Percentiles rank a stretch among this genome's conserved stretches.
phyloP scores from a whole-genome alignment of 2,329 filamentous ascomycete genomes.

The Tolypocladium inflatum region DNA sequence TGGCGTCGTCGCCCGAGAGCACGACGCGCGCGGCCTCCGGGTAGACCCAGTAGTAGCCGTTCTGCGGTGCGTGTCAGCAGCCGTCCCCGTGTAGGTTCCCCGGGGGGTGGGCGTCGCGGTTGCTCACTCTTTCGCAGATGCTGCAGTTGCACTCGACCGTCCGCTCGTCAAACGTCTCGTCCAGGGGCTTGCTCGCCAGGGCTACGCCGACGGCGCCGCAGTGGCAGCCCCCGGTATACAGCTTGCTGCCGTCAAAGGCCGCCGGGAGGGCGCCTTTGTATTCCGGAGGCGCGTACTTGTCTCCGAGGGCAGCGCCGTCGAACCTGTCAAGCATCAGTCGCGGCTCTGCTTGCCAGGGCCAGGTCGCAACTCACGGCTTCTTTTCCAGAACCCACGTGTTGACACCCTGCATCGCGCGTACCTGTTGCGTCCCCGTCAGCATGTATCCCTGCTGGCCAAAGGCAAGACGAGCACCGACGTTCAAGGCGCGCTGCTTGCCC shows the following conservation, averaged over 20 bases:
- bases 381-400: conserved; percentile 30
- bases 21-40: conserved; percentile 26
- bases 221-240: conserved; percentile 43
- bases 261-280: conserved; percentile 32
- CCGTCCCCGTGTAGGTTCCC: background rate
- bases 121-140: conserved; percentile 31
- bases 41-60: conserved; percentile 36
- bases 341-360: background rate
- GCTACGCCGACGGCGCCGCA: conserved; percentile 39
- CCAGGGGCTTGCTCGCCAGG: conserved; percentile 30
- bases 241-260: conserved; percentile 24
- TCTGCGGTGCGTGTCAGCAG: conserved; percentile 17
- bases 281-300: conserved; percentile 21
- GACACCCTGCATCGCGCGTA: conserved; percentile 32
- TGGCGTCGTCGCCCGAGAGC: conserved; percentile 26
- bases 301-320: conserved; percentile 24
- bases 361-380: conserved; percentile 18
- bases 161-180: conserved; percentile 21
- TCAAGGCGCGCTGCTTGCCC: conserved; percentile 3
- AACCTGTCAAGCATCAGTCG: conserved; percentile 15
- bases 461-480: conserved; percentile 3
- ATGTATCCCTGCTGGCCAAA: background rate
- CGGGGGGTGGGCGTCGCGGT: too few relatives aligned
- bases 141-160: conserved; percentile 42
- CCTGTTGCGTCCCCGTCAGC: conserved; percentile 14